Conservation (phyloP, 2,329 filamentous ascomycete genomes). For the Ceratocystis destructans region DNA sequence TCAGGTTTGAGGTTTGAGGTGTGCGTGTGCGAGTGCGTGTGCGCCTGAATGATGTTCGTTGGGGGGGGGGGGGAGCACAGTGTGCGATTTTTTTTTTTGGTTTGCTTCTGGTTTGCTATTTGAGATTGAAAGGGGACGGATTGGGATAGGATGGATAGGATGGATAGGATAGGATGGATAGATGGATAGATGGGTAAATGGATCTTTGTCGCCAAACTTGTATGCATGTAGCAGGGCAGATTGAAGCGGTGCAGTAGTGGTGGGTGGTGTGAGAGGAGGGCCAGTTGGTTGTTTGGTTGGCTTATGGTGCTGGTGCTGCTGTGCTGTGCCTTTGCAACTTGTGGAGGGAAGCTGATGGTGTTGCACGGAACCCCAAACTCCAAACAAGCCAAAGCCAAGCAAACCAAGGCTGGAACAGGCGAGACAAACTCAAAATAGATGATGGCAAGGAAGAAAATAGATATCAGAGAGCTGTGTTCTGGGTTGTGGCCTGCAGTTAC, state of each 20-base stretch:
- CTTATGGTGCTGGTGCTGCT: neutral
- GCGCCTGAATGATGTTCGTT: neutral
- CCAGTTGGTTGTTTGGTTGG: too few species aligned
- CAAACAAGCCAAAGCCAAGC: constrained; percentile 10
- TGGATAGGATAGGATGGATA: too few species aligned
- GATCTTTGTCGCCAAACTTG: too few species aligned
- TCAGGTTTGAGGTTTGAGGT: neutral
- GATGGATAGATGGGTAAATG: too few species aligned
- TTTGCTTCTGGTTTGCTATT: neutral
- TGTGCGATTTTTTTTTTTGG: neutral
- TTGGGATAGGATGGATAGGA: too few species aligned
- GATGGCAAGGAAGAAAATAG: too few species aligned
- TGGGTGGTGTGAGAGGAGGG: too few species aligned
- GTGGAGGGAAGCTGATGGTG: neutral
- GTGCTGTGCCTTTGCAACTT: neutral
- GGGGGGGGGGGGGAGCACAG: too few species aligned
- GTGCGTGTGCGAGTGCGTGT: neutral
- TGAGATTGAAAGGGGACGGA: too few species aligned
- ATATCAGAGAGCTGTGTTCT: neutral
- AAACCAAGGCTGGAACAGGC: constrained; percentile 1
- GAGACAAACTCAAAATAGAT: constrained; percentile 1
- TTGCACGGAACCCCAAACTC: constrained; percentile 1
- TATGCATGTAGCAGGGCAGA: neutral
- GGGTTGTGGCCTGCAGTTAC: neutral
- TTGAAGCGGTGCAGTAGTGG: too few species aligned